A percentile compares a stretch with the other conserved stretches of the same genome.
These are phyloP conservation scores for Sarocladium strictum DNA, from an alignment of 2,329 filamentous ascomycete genomes.

Conservation along the genomic window DNA sequence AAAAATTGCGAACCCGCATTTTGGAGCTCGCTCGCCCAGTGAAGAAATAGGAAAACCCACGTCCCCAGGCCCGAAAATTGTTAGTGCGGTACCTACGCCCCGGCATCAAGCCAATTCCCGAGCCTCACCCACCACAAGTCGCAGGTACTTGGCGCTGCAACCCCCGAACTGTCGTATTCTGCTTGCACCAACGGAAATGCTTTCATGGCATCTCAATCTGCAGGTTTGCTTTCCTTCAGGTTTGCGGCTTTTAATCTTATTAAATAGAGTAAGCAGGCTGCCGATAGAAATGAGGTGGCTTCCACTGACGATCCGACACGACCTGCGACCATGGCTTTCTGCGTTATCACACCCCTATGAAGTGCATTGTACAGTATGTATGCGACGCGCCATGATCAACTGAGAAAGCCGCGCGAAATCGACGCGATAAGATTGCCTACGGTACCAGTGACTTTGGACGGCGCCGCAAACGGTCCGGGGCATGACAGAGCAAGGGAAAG, in stretches of 20 bases:
- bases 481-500: background rate
- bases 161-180: background rate
- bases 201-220: background rate
- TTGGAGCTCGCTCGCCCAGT: background rate
- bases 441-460: constrained; percentile 1
- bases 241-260: too few species aligned
- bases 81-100: constrained; percentile 5
- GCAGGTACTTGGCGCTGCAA: constrained; percentile 1
- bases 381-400: background rate
- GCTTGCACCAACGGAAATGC: background rate
- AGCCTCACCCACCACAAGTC: constrained; percentile 1
- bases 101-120: constrained; percentile 2
- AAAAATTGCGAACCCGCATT: background rate
- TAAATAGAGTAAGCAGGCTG: too few species aligned
- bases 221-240: too few species aligned
- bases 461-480: constrained; percentile 8
- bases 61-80: background rate
- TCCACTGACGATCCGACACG: background rate
- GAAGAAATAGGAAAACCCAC: background rate
- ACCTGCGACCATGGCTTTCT: background rate
- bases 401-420: background rate
- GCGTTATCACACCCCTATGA: too few species aligned
- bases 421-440: background rate
- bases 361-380: too few species aligned
- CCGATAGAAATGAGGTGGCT: background rate